These are phyloP conservation scores for Alternaria consortialis DNA, from an alignment of 2,329 filamentous ascomycete species.

Conservation along the genomic window DNA sequence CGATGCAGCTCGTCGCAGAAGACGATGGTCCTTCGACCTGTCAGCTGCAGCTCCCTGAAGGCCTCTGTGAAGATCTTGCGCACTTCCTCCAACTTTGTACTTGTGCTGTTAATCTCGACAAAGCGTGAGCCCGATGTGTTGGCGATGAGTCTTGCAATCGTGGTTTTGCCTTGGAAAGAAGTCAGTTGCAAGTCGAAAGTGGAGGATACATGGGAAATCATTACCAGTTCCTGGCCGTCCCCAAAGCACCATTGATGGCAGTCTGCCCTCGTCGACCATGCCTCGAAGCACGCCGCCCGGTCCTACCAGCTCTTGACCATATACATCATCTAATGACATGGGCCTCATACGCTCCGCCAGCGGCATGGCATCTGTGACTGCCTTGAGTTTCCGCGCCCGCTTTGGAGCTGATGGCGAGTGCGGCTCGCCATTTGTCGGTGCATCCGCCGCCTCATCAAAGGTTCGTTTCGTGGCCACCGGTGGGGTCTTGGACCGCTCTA, in stretches of 20 bases:
- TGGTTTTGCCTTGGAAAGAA: constrained; percentile 73
- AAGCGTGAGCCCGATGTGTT: constrained; percentile 83
- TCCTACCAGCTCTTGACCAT: constrained; percentile 90
- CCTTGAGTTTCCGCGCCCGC: constrained; percentile 64
- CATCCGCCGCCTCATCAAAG: constrained; percentile 30
- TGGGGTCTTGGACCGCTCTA: constrained; percentile 38
- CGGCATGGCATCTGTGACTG: constrained; percentile 75
- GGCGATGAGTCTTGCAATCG: constrained; percentile 91
- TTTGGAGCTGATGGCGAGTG: constrained; percentile 59
- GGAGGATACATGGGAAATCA: neutral
- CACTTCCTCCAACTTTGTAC: constrained; percentile 84
- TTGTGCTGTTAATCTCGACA: constrained; percentile 90
- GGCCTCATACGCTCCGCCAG: constrained; percentile 95
- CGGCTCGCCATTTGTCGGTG: constrained; percentile 27
- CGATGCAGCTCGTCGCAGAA: constrained; percentile 98
- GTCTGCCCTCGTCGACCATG: constrained; percentile 83
- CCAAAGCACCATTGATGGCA: constrained; percentile 97
- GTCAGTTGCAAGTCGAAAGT: neutral
- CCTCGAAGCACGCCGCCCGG: constrained; percentile 82
- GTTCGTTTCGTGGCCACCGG: constrained; percentile 39
- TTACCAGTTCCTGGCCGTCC: constrained; percentile 72
- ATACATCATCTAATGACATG: constrained; percentile 81
- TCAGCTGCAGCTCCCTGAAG: constrained; percentile 78
- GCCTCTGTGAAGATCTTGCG: constrained; percentile 92
- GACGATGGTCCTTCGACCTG: constrained; percentile 90